Evolutionary conservation across 306 rosid species (phyloP).

Genomic region (Corylus americana): DNA sequence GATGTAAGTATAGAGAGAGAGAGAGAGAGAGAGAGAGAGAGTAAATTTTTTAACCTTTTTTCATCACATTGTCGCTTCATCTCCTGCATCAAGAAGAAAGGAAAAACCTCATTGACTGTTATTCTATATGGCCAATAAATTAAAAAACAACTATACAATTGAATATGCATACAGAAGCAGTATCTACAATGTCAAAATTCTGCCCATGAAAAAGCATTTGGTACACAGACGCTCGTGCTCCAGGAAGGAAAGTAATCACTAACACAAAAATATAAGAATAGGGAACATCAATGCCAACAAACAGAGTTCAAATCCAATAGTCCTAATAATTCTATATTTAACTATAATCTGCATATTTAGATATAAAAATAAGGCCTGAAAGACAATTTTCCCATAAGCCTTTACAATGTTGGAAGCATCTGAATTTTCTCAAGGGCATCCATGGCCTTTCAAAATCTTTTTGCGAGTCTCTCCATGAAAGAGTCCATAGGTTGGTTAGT

Average conservation of each 20-base stretch:
- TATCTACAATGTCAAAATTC: neutral
- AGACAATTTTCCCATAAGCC: neutral
- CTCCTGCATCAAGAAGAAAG: conserved; percentile 72
- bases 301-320: conserved; percentile 10
- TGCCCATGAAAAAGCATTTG: conserved; percentile 3
- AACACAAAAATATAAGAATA: neutral
- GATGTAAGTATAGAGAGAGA: neutral
- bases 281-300: neutral
- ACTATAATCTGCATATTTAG: neutral
- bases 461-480: conserved; percentile 10
- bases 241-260: neutral
- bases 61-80: conserved; percentile 97
- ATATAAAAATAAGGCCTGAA: neutral
- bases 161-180: conserved; percentile 3
- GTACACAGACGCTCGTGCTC: neutral
- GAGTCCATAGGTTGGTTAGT: conserved; percentile 10
- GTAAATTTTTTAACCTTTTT: conserved; percentile 62
- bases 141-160: neutral
- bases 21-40: neutral
- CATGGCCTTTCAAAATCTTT: neutral
- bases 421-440: conserved; percentile 8
- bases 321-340: conserved; percentile 1
- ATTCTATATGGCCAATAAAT: neutral
- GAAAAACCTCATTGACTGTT: conserved; percentile 12
- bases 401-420: conserved; percentile 25